Base-by-base conservation (phyloP, 2,329 filamentous ascomycete species). In the Blumeriella jaapii region DNA sequence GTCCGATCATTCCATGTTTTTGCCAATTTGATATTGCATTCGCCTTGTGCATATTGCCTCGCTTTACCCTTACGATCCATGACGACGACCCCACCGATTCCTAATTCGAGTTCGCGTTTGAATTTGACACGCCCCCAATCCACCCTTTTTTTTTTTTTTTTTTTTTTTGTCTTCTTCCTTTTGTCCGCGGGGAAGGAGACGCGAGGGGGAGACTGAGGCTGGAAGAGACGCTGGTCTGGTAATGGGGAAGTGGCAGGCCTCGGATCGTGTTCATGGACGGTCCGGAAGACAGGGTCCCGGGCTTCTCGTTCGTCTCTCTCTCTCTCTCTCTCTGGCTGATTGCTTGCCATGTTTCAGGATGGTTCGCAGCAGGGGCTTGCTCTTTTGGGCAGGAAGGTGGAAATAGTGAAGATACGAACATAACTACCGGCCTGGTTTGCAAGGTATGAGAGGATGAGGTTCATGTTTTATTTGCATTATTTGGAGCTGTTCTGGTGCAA, bases 21-120 rank as follows among this genome's bases (percentile, higher is more conserved):
- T 48, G 46, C 42, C 51, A 53, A 55, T 56, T 57, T 55, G 55
- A 57, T 52, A 57, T 57, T 56, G 55, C 52, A 54, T 56, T 56
- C 54, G 42, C 52, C 26, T 45, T 55, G 54, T 56, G 53, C 48
- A 56, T 55, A 55, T 54, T 52, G 41, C 41, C 33, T 41, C 46
- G 44, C 42, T 49, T 50, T 44, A 43, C 32, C 45, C 50, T 54
- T 48, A 55, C 46, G 52, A 54, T 38, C 46, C 45, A 51, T 48
- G 46, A 54, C 47, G 50, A 53, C 37, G 49, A 54, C 36, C 46
- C 36, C 47, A 46, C 44, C 43, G 42, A 42, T 39, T 48, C 40
- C 40, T 50, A 24, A 24, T 24, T 24, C 22, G 3, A 50, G 49
- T 49, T 44, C 38, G 38, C n/a, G n/a, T n/a, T n/a, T n/a, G n/a